phyloP scores from a whole-genome alignment of 2,329 filamentous ascomycete species.

The Pseudomassariella vexata region DNA sequence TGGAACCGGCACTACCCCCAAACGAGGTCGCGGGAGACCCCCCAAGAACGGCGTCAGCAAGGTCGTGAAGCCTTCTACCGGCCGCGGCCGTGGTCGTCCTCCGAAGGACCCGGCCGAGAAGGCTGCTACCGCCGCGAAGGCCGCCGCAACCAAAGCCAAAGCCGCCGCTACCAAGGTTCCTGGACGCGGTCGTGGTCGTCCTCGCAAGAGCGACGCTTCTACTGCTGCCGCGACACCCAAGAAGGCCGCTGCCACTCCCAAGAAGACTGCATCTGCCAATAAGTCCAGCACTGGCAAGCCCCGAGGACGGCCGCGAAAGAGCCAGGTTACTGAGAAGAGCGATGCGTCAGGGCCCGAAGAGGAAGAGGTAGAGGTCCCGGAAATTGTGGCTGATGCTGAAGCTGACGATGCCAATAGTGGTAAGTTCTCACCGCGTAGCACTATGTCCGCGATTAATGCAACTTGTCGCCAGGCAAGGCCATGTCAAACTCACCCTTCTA shows the following conservation, averaged over 20 bases:
- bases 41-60: conserved; percentile 34
- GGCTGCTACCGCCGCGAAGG: conserved; percentile 14
- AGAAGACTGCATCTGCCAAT: conserved; percentile 7
- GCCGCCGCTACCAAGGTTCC: conserved; percentile 7
- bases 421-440: too few species aligned
- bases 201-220: conserved; percentile 21
- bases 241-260: conserved; percentile 19
- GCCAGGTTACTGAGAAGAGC: conserved; percentile 9
- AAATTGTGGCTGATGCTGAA: conserved; percentile 11
- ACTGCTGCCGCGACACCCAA: conserved; percentile 17
- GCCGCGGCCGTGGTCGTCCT: conserved; percentile 43
- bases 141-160: conserved; percentile 8
- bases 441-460: too few species aligned
- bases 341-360: conserved; percentile 18
- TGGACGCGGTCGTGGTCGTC: conserved; percentile 24
- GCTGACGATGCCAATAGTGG: conserved; percentile 11
- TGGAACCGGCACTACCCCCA: conserved; percentile 14
- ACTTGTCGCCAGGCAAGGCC: too few species aligned
- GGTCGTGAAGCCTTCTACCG: conserved; percentile 24
- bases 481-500: too few species aligned
- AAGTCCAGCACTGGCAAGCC: conserved; percentile 17
- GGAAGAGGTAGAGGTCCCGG: conserved; percentile 16
- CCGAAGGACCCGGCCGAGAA: conserved; percentile 32
- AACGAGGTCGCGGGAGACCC: conserved; percentile 31
- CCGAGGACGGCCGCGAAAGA: conserved; percentile 18